Base-by-base conservation (phyloP, 306 rosid genomes). In the Pterocarpus macrocarpus region DNA sequence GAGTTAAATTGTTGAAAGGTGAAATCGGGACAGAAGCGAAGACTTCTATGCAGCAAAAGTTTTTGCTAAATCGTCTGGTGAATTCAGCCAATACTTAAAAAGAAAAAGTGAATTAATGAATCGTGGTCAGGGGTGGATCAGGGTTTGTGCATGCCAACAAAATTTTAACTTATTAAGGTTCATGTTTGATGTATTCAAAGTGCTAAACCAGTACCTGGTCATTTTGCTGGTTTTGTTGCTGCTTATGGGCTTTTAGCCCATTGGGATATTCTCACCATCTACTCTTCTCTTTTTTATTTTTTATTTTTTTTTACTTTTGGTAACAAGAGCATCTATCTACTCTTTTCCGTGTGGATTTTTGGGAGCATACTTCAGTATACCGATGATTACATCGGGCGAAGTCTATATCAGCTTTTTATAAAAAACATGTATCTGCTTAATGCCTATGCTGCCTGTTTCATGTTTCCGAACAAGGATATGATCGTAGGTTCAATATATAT, bases 191-290 rank as follows among this genome's bases (percentile, higher is more conserved):
- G 33, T 8, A 56, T 16, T 16, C 33, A 17, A 56, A 16, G 4
- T 17, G 32, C 12, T 56, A 17, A 56, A 13, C 38, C 14, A 16
- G 6, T 8, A 43, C 73, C 56, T 28, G 38, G 17, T 35, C 9
- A 34, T 13, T 63, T 14, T 64, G 69, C 47, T 44, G 39, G 73
- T 12, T 69, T 47, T 4, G 16, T 16, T 17, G 41, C 39, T 22
- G 2, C 73, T 38, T 69, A 1, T 30, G 73, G 73, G 73, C 57
- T 69, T 28, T 28, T 69, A 69, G 58, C 59, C 59, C 58, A 47
- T 30, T 13, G 75, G 75, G 28, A 69, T 47, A 28, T 53, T 56
- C 34, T 7, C 4, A 8, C 12, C 32, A 16, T 56, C 12, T 17
- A 17, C 30, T 7, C 8, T 16, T 17, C 17, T 47, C 2, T 12